A percentile compares a stretch with the other conserved stretches of the same genome.
Conservation (phyloP, 305 asterid genomes). For the Fraxinus nigra region DNA sequence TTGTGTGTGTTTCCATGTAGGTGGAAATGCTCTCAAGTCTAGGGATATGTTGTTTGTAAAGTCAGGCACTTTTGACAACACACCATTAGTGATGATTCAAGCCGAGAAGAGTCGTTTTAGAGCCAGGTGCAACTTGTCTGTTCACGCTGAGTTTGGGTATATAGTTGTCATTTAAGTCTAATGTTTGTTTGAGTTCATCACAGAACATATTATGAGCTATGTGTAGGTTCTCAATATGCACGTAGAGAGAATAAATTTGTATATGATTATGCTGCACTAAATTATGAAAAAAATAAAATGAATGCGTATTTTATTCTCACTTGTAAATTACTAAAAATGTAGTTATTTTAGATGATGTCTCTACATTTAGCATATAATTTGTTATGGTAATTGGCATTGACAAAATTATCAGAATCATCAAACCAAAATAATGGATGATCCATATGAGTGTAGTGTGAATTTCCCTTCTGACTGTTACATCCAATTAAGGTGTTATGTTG, state of each 20-base stretch:
- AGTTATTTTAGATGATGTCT: background rate
- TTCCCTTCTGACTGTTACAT: background rate
- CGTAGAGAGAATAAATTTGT: background rate
- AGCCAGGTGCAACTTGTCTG: conserved; percentile 33
- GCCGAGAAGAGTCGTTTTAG: conserved; percentile 31
- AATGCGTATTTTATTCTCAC: background rate
- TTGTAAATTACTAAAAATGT: background rate
- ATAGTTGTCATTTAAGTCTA: background rate
- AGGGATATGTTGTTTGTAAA: conserved; percentile 33
- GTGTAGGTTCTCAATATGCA: background rate
- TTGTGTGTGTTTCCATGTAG: conserved; percentile 30
- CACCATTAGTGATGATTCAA: conserved; percentile 30
- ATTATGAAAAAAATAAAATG: background rate
- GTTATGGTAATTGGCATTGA: background rate
- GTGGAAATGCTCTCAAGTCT: conserved; percentile 42
- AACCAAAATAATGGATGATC: conserved; percentile 12
- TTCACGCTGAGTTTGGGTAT: conserved; percentile 56
- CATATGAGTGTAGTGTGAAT: background rate
- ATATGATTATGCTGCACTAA: background rate
- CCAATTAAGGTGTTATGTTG: background rate
- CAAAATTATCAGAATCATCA: background rate
- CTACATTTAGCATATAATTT: background rate
- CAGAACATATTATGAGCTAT: background rate
- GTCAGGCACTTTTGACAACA: conserved; percentile 39
- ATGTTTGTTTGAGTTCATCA: background rate